Evolutionary conservation across 202 grass and related monocot species (phyloP).

Genomic region (Panicum virgatum): DNA sequence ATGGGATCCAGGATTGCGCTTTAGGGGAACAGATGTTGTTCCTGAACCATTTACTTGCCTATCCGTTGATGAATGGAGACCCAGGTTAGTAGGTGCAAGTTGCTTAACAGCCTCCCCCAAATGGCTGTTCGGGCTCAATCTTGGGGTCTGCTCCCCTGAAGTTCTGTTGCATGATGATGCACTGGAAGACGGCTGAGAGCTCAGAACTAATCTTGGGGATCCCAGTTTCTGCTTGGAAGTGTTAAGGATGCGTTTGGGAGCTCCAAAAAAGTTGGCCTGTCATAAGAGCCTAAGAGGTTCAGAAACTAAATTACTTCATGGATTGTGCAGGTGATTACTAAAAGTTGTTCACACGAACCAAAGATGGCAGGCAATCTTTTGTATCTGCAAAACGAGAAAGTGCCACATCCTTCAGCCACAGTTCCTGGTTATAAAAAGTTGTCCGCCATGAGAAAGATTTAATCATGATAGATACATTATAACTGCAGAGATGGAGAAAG

Average conservation of each 20-base stretch:
- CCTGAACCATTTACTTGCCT: constrained; percentile 40
- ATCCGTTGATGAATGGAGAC: constrained; percentile 46
- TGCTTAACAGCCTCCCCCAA: constrained; percentile 92
- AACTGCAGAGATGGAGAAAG: neutral
- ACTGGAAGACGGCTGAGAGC: constrained; percentile 49
- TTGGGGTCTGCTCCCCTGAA: constrained; percentile 45
- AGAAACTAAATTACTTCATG: constrained; percentile 20
- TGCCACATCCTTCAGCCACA: constrained; percentile 80
- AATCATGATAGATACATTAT: constrained; percentile 37
- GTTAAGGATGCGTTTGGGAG: constrained; percentile 70
- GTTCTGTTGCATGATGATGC: constrained; percentile 46
- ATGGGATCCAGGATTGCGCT: constrained; percentile 58
- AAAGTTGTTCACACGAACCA: constrained; percentile 59
- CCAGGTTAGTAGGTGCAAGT: constrained; percentile 73
- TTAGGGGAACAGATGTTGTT: constrained; percentile 59
- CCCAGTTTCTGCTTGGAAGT: constrained; percentile 62
- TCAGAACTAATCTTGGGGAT: constrained; percentile 38
- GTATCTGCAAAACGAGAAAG: constrained; percentile 84
- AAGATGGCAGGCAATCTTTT: constrained; percentile 70
- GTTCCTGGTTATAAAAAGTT: constrained; percentile 73
- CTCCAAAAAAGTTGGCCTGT: constrained; percentile 82
- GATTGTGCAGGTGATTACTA: constrained; percentile 30
- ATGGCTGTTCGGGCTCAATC: constrained; percentile 67
- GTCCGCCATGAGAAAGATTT: constrained; percentile 50
- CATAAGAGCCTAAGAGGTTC: constrained; percentile 33